A percentile compares a stretch with the other conserved stretches of the same genome.
phyloP scores from a whole-genome alignment of 2,329 filamentous ascomycete genomes.

The Hypoxylon sp. region DNA sequence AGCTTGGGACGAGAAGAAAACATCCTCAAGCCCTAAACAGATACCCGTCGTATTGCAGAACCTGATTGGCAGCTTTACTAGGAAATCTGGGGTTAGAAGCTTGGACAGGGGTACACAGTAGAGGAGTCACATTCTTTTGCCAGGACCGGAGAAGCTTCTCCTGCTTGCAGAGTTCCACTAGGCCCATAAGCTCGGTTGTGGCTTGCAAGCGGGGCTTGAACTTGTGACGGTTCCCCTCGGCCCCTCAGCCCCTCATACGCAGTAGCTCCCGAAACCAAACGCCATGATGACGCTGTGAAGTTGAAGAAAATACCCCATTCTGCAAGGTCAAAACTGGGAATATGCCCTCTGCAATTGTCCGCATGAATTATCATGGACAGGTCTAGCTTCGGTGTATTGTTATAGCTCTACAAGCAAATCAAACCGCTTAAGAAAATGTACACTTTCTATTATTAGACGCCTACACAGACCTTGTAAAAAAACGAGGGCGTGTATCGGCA shows the following conservation, averaged over 20 bases:
- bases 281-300: constrained; percentile 35
- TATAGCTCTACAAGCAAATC: neutral
- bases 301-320: constrained; percentile 16
- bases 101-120: too few species aligned
- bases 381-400: neutral
- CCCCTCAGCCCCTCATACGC: neutral
- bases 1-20: neutral
- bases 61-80: constrained; percentile 27
- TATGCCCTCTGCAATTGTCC: constrained; percentile 6
- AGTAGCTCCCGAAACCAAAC: constrained; percentile 23
- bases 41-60: constrained; percentile 6
- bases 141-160: constrained; percentile 28
- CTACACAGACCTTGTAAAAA: constrained; percentile 32
- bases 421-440: constrained; percentile 23
- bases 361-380: too few species aligned
- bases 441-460: constrained; percentile 35
- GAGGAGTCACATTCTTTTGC: constrained; percentile 21
- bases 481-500: constrained; percentile 23
- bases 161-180: neutral
- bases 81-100: constrained; percentile 12
- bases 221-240: constrained; percentile 24
- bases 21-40: neutral
- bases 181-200: constrained; percentile 24
- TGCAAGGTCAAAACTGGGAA: constrained; percentile 6
- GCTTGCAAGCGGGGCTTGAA: constrained; percentile 17